phyloP scores from a whole-genome alignment of 2,329 filamentous ascomycete genomes.

The Pseudogymnoascus destructans region DNA sequence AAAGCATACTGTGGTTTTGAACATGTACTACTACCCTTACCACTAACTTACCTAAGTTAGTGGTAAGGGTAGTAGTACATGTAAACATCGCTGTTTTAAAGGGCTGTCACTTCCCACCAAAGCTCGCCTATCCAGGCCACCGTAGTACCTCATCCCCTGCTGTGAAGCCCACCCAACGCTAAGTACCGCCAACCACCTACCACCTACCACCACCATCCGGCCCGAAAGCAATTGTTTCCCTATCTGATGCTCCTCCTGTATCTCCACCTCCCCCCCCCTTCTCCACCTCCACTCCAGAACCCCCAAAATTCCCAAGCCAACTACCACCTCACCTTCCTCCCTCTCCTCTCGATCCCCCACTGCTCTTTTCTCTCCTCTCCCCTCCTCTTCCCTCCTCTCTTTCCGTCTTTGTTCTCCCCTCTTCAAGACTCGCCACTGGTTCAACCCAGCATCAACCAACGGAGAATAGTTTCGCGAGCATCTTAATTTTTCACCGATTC shows the following conservation, averaged over 20 bases:
- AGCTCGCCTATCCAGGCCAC: neutral
- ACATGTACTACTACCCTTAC: too few relatives aligned
- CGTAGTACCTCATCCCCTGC: neutral
- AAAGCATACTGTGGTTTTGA: neutral
- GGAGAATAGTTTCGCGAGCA: neutral
- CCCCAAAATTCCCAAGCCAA: neutral
- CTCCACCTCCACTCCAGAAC: neutral
- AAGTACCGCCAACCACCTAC: neutral
- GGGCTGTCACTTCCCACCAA: neutral
- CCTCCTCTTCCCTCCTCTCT: neutral
- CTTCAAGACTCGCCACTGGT: neutral
- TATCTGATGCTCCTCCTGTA: neutral
- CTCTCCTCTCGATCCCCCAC: neutral
- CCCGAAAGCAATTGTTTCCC: constrained; percentile 1
- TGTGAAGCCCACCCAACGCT: neutral
- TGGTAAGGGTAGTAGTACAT: too few relatives aligned
- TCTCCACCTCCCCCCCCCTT: neutral
- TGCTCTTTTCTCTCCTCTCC: neutral
- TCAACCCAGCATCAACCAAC: neutral
- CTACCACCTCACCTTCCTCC: neutral
- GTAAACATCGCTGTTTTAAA: neutral
- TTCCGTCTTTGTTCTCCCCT: neutral
- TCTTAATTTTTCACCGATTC: neutral
- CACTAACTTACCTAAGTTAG: too few relatives aligned
- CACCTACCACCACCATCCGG: neutral